phyloP scores from a whole-genome alignment of 352 stramenopile genomes.

The Phytophthora podocarpi region DNA sequence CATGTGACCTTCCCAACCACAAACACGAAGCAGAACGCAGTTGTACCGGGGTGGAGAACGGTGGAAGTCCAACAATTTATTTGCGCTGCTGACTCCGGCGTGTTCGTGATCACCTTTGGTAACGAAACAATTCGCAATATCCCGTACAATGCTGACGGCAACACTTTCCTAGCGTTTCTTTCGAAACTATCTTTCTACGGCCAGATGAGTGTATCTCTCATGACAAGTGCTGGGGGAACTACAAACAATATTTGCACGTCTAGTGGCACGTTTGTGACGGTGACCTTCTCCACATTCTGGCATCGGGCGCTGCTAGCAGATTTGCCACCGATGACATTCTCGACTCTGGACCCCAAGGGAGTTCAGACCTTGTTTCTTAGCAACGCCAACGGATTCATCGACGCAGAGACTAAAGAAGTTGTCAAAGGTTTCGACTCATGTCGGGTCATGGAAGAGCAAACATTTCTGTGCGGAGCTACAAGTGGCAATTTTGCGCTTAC shows the following conservation, averaged over 20 bases:
- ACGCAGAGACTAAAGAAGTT: constrained; percentile 67
- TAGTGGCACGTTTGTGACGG: constrained; percentile 62
- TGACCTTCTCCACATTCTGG: constrained; percentile 61
- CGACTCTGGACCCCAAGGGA: constrained; percentile 55
- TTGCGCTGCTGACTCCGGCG: constrained; percentile 62
- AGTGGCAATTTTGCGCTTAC: constrained; percentile 72
- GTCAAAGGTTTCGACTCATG: constrained; percentile 78
- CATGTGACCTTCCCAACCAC: constrained; percentile 50
- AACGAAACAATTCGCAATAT: constrained; percentile 62
- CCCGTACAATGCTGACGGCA: constrained; percentile 60
- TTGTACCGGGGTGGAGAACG: constrained; percentile 58
- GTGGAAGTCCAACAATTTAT: constrained; percentile 83
- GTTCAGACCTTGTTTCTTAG: constrained; percentile 52
- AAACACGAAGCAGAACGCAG: constrained; percentile 54
- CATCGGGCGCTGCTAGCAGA: constrained; percentile 59
- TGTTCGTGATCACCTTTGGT: constrained; percentile 64
- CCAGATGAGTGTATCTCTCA: constrained; percentile 51
- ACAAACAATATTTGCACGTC: constrained; percentile 54
- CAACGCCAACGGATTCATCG: constrained; percentile 59
- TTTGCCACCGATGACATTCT: constrained; percentile 65
- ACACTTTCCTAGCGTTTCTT: constrained; percentile 54
- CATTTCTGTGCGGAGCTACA: constrained; percentile 64
- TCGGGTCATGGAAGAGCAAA: constrained; percentile 61
- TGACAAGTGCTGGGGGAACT: constrained; percentile 20
- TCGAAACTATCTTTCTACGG: constrained; percentile 52